Conservation (phyloP, 768 basidiomycete genomes). For the Russula vinacea region DNA sequence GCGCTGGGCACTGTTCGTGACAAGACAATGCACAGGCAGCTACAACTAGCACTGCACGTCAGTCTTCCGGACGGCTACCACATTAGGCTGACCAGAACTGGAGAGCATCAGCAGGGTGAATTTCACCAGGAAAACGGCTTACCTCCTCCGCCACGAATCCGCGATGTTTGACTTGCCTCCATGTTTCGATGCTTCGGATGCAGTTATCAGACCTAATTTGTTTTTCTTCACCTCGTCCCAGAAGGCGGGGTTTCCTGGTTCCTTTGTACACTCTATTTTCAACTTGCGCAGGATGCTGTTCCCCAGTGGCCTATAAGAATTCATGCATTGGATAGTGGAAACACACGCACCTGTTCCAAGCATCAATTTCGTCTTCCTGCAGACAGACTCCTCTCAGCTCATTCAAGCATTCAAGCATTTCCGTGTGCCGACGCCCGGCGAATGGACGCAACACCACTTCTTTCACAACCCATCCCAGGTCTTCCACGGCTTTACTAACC, state of each 20-base stretch:
- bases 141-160: conserved; percentile 57
- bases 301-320: conserved; percentile 2
- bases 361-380: conserved; percentile 79
- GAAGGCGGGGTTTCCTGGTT: conserved; percentile 63
- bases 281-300: conserved; percentile 60
- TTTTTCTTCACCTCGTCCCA: conserved; percentile 51
- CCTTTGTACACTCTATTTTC: conserved; percentile 50
- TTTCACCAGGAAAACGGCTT: conserved; percentile 27
- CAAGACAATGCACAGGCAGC: background rate
- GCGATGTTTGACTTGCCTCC: conserved; percentile 57
- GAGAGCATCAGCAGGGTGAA: background rate
- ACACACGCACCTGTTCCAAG: conserved; percentile 68
- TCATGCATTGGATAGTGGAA: background rate
- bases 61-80: background rate
- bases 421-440: conserved; percentile 57
- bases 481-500: conserved; percentile 82
- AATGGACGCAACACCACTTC: conserved; percentile 74
- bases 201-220: conserved; percentile 63
- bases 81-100: conserved; percentile 19
- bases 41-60: background rate
- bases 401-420: conserved; percentile 72
- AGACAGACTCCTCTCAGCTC: conserved; percentile 59
- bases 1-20: background rate
- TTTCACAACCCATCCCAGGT: conserved; percentile 64
- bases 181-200: conserved; percentile 55